These are phyloP conservation scores for Ramularia collo-cygni DNA, from an alignment of 2,329 filamentous ascomycete species.

Conservation along the genomic window DNA sequence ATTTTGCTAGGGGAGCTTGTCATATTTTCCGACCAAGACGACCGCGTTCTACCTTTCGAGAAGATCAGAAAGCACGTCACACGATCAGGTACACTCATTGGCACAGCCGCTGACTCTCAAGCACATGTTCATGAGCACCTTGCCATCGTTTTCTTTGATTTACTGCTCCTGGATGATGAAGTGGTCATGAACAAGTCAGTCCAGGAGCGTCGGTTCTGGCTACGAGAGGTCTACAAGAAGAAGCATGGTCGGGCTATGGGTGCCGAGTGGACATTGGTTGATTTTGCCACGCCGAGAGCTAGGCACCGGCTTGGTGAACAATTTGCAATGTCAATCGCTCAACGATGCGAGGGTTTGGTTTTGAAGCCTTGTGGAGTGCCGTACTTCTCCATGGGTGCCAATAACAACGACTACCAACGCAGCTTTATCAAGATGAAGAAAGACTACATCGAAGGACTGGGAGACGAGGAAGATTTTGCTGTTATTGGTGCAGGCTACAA, in stretches of 20 bases:
- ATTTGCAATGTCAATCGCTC: conserved; percentile 61
- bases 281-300: conserved; percentile 51
- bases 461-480: conserved; percentile 77
- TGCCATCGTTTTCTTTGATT: conserved; percentile 56
- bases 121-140: conserved; percentile 49
- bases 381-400: conserved; percentile 52
- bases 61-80: conserved; percentile 75
- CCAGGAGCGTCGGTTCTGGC: conserved; percentile 52
- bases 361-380: conserved; percentile 69
- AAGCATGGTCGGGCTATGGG: conserved; percentile 59
- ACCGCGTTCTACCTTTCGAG: conserved; percentile 66
- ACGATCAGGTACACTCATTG: conserved; percentile 63
- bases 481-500: conserved; percentile 70
- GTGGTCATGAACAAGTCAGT: conserved; percentile 48
- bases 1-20: conserved; percentile 81
- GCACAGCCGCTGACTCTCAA: conserved; percentile 61
- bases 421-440: conserved; percentile 75
- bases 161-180: conserved; percentile 51
- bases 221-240: conserved; percentile 50
- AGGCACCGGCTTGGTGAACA: conserved; percentile 51
- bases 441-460: conserved; percentile 71
- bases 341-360: conserved; percentile 69
- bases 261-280: conserved; percentile 59
- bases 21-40: conserved; percentile 63
- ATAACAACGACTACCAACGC: conserved; percentile 14